phyloP scores from a whole-genome alignment of 2,329 filamentous ascomycete species.

The Sporothrix curviconia region DNA sequence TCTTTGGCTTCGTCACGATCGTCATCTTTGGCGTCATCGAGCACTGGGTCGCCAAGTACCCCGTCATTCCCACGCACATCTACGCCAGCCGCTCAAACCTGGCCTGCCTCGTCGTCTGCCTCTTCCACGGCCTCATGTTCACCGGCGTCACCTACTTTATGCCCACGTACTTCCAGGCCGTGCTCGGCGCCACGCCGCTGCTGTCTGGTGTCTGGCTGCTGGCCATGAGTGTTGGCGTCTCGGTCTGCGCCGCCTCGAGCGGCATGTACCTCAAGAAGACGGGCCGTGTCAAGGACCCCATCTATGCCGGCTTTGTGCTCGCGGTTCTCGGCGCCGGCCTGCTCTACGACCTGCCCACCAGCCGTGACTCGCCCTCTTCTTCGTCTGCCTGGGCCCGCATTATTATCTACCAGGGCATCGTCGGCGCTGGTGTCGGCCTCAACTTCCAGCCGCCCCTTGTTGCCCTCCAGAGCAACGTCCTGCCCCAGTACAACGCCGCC shows the following conservation, averaged over 20 bases:
- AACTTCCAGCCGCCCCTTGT: constrained; percentile 56
- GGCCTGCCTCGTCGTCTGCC: constrained; percentile 44
- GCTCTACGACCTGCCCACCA: constrained; percentile 42
- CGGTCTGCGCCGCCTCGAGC: constrained; percentile 32
- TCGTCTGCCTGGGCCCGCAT: constrained; percentile 31
- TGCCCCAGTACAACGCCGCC: constrained; percentile 49
- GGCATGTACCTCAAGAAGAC: constrained; percentile 26
- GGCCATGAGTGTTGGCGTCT: constrained; percentile 28
- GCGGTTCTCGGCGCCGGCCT: constrained; percentile 51
- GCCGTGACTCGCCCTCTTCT: constrained; percentile 31
- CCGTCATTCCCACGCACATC: constrained; percentile 61
- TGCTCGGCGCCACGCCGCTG: constrained; percentile 53
- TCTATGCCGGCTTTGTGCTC: constrained; percentile 43
- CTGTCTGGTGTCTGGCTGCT: constrained; percentile 45
- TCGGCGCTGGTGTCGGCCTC: constrained; percentile 49
- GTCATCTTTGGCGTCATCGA: constrained; percentile 54
- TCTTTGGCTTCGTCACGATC: constrained; percentile 49
- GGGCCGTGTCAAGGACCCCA: constrained; percentile 43
- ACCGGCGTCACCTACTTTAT: constrained; percentile 64
- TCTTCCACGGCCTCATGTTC: constrained; percentile 50
- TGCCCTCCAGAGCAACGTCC: constrained; percentile 53
- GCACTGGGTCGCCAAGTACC: constrained; percentile 55
- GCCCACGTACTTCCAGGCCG: constrained; percentile 67
- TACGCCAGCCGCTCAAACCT: constrained; percentile 51
- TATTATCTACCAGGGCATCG: constrained; percentile 47